phyloP scores from a whole-genome alignment of 768 basidiomycete genomes.

The Tulasnella sp. region DNA sequence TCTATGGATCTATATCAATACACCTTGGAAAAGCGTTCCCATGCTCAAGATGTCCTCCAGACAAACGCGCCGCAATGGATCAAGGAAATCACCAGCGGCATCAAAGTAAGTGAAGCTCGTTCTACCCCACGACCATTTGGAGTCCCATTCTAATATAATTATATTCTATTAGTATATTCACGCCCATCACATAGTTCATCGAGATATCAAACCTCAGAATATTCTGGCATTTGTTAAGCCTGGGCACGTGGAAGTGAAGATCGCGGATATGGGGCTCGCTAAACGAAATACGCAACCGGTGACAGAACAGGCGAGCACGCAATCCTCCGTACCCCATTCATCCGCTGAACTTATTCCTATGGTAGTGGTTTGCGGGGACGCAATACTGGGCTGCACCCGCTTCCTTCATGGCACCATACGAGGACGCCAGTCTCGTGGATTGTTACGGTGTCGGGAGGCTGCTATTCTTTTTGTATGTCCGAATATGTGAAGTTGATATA shows the following conservation, averaged over 20 bases:
- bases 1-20: no score
- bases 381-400: neutral
- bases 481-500: neutral
- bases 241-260: neutral
- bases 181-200: neutral
- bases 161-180: neutral
- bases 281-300: neutral
- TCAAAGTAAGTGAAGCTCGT: no score
- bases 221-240: neutral
- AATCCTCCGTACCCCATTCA: neutral
- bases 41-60: no score
- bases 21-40: no score
- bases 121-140: no score
- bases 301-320: neutral
- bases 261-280: neutral
- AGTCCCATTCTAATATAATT: no score
- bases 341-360: neutral
- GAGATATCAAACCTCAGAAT: neutral
- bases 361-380: neutral
- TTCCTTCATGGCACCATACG: neutral
- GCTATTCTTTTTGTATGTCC: neutral
- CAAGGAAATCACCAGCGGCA: no score
- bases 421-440: neutral
- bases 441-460: neutral
- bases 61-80: no score